These are phyloP conservation scores for Chaetomium tenue DNA, from an alignment of 495 filamentous ascomycete genomes.

Conservation along the genomic window DNA sequence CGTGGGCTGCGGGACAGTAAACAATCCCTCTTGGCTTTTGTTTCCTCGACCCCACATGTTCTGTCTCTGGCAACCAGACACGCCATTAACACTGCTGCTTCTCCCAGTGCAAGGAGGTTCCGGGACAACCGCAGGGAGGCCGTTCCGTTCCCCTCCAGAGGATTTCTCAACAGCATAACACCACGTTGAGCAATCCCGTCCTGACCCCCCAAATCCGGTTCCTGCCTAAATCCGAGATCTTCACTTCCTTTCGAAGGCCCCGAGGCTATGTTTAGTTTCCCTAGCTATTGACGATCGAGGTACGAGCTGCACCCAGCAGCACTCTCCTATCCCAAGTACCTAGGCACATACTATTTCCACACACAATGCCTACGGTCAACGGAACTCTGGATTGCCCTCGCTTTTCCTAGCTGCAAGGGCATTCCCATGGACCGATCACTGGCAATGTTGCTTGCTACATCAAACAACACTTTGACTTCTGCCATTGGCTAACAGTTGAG, in stretches of 20 bases:
- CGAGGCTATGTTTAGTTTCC: not conserved
- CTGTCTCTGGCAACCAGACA: conserved; percentile 7
- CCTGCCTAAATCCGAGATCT: not conserved
- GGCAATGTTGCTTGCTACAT: not conserved
- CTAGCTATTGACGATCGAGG: not conserved
- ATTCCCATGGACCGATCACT: not conserved
- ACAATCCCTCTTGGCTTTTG: conserved; percentile 8
- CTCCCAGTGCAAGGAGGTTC: not conserved
- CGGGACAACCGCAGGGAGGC: not conserved
- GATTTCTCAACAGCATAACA: not conserved
- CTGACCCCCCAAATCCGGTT: not conserved
- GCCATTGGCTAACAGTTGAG: not conserved
- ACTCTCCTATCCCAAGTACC: not conserved
- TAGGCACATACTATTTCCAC: not conserved
- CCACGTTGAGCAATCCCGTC: too few relatives aligned
- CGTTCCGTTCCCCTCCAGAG: not conserved
- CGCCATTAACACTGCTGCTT: not conserved
- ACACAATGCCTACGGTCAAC: not conserved
- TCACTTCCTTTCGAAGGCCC: not conserved
- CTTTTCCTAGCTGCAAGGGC: not conserved
- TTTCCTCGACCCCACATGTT: conserved; percentile 13
- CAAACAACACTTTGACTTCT: not conserved
- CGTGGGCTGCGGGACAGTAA: conserved; percentile 9
- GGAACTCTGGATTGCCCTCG: not conserved
- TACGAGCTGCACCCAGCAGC: not conserved